Percentiles rank a stretch among this genome's conserved stretches.
phyloP scores from a whole-genome alignment of 1,284 basidiomycete genomes.

The Microbotryomycetes sp. region DNA sequence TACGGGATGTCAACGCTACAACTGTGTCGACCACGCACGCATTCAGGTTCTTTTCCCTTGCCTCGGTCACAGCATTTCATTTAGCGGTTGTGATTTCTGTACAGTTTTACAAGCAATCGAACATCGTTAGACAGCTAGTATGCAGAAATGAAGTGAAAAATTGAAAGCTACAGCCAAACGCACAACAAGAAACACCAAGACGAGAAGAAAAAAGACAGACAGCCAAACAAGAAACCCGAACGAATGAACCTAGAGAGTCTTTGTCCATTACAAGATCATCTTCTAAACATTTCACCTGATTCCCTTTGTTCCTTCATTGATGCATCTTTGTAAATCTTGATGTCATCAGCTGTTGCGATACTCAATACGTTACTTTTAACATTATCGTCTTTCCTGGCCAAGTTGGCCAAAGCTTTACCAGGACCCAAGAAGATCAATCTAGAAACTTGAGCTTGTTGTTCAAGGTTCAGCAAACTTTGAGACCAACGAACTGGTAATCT shows the following conservation, averaged over 20 bases:
- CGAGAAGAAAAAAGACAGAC: neutral
- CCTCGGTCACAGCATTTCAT: no score
- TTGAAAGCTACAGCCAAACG: neutral
- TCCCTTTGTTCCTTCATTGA: conserved; percentile 5
- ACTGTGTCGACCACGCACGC: no score
- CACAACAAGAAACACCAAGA: neutral
- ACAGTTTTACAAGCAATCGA: no score
- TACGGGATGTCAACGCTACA: no score
- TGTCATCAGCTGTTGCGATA: conserved; percentile 30
- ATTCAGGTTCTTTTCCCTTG: no score
- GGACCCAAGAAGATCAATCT: conserved; percentile 38
- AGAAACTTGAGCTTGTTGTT: conserved; percentile 9
- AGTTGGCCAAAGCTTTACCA: conserved; percentile 38
- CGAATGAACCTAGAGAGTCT: no score
- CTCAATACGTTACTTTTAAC: conserved; percentile 26
- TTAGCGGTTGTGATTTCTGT: no score
- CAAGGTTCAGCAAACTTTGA: conserved; percentile 30
- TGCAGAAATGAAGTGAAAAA: no score
- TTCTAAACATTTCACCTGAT: neutral
- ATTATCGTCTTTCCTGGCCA: conserved; percentile 34
- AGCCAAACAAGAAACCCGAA: no score
- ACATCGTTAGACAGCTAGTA: no score
- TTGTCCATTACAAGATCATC: conserved; percentile 3
- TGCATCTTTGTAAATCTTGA: conserved; percentile 19
- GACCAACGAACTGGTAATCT: conserved; percentile 38